Evolutionary conservation across 2,329 filamentous ascomycete species (phyloP).

Genomic region (Paracorniculantispora psalliotae): DNA sequence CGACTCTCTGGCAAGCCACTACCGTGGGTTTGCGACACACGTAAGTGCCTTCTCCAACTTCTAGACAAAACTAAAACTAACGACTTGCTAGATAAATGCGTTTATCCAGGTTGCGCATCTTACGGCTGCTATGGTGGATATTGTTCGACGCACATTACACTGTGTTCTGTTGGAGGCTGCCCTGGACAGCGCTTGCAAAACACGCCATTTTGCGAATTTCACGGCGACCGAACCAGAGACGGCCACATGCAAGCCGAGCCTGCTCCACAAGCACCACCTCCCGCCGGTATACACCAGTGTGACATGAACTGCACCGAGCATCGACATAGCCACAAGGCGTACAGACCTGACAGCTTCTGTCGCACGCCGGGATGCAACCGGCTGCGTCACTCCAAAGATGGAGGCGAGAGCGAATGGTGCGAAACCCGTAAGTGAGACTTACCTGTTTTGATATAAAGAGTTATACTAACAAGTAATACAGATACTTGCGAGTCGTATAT

Average conservation of each 20-base stretch:
- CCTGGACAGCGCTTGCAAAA: neutral
- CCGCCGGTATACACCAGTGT: neutral
- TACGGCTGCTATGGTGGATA: neutral
- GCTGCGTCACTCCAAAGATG: neutral
- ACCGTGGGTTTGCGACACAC: conserved; percentile 2
- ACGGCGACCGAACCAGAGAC: neutral
- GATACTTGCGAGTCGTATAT: conserved; percentile 4
- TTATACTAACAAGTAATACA: neutral
- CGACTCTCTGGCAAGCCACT: neutral
- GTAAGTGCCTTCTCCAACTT: neutral
- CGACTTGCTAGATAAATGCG: neutral
- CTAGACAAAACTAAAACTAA: neutral
- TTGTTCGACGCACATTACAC: neutral
- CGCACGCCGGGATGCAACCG: neutral
- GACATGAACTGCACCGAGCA: conserved; percentile 4
- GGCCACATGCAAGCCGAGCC: neutral
- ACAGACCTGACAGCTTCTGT: neutral
- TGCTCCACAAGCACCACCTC: neutral
- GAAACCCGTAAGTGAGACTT: neutral
- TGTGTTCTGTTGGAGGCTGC: neutral
- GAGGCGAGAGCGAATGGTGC: conserved; percentile 9
- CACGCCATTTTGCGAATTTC: neutral
- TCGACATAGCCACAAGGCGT: conserved; percentile 8
- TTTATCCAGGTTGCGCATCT: neutral
- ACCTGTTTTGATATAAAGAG: neutral